These are phyloP conservation scores for Eimeria brunetti DNA, from an alignment of 169 alveolate genomes.

Conservation along the genomic window DNA sequence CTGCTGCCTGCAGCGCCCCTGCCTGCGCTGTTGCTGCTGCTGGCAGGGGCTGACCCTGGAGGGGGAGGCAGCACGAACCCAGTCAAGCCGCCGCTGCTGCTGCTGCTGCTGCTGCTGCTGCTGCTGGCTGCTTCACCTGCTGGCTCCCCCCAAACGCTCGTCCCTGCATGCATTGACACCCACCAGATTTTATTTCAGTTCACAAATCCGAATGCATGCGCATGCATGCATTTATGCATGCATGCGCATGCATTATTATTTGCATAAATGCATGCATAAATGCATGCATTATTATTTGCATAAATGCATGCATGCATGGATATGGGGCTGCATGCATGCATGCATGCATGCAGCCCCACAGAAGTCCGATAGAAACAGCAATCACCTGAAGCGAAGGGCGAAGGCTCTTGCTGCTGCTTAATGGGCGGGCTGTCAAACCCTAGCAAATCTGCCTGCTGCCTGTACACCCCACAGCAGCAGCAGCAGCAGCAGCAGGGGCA, in stretches of 20 bases:
- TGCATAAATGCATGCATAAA: too few relatives aligned
- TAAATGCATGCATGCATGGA: not conserved
- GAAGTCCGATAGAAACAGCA: not conserved
- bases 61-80: conserved; percentile 44
- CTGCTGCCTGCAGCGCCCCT: not conserved
- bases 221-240: too few relatives aligned
- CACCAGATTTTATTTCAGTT: not conserved
- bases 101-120: not conserved
- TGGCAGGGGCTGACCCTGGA: conserved; percentile 9
- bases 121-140: not conserved
- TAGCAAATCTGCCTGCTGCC: conserved; percentile 58
- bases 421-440: conserved; percentile 57
- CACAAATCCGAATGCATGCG: not conserved
- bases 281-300: too few relatives aligned
- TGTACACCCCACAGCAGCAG: conserved; percentile 43
- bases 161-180: not conserved
- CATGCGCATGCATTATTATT: too few relatives aligned
- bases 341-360: conserved; percentile 5
- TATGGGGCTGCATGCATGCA: not conserved
- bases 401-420: conserved; percentile 3
- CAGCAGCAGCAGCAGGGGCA: not conserved
- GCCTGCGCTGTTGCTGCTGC: conserved; percentile 31
- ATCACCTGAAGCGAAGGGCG: conserved; percentile 49
- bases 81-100: conserved; percentile 19
- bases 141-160: conserved; percentile 29